Evolutionary conservation across 805 yeast species (phyloP), one percentile per base, ranked within the genome.

Genomic region (Maudiozyma barnettii): DNA sequence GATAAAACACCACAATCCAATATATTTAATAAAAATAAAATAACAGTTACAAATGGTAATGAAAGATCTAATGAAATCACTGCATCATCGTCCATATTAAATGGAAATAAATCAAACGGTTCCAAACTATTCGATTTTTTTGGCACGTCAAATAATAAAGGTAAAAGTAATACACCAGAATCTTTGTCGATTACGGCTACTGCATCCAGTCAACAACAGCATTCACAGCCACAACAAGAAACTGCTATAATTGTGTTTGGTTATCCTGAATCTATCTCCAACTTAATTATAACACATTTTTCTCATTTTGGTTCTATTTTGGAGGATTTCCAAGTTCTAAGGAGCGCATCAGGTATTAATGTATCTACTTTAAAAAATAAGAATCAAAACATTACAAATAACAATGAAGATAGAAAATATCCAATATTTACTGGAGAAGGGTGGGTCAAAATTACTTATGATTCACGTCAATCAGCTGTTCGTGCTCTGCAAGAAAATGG

Each of bases 401-500:
- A 41, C 6, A 51, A 47, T 12, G 39, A 42, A 7, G 23, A 18
- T 23, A 66, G 63, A 49, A 71, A 65, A 54, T 63, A 69, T 58
- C 95, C 96, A 3, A 82, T 91, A 8, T 84, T 79, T 64, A 76
- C 90, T 12, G 98, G 98, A 1, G 76, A 79, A 41, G 81, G 86
- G 37, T 91, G 98, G 98, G 80, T 90, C n/a, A 85, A 89, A 60
- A 62, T 91, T 46, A 90, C 97, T 3, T 93, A 79, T 63, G 83
- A 80, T 48, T 82, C 81, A 49, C 77, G 84, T 7, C 70, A 82
- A 1, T 75, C 90, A 9, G 96, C 95, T 2, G 64, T 78, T 16
- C 79, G 95, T 47, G 96, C 99, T 0, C 68, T 90, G 40, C 81
- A 84, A 53, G 96, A 89, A 59, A 85, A 87, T 60, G 95, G 95